Conservation (phyloP, 805 yeast genomes). For the Pichia ethanolica region DNA sequence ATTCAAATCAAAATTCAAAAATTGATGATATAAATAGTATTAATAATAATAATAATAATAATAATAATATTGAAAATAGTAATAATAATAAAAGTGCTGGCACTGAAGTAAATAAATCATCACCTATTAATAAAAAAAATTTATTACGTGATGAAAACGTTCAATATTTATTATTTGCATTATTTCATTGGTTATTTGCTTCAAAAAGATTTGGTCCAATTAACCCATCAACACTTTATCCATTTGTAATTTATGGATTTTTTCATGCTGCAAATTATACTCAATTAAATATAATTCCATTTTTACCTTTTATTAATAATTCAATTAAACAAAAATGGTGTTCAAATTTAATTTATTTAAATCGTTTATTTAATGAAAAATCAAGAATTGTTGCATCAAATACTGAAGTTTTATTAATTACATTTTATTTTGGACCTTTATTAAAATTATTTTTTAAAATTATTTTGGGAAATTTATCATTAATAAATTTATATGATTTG, state of each 20-base stretch:
- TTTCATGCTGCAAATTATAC: constrained; percentile 60
- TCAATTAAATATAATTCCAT: constrained; percentile 47
- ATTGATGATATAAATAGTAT: no score
- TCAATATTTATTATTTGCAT: constrained; percentile 47
- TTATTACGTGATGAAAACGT: constrained; percentile 49
- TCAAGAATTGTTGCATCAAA: constrained; percentile 38
- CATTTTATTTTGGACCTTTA: constrained; percentile 33
- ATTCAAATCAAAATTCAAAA: background rate
- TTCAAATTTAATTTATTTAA: constrained; percentile 27
- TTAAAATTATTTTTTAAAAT: constrained; percentile 30
- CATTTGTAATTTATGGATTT: constrained; percentile 54
- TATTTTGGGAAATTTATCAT: constrained; percentile 30
- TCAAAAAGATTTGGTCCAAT: constrained; percentile 13
- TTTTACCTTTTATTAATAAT: constrained; percentile 31
- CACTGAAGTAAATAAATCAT: background rate
- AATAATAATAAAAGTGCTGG: background rate
- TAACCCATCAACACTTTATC: constrained; percentile 39
- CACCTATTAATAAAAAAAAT: constrained; percentile 8
- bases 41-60: background rate
- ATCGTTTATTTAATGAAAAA: constrained; percentile 33
- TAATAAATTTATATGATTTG: constrained; percentile 18
- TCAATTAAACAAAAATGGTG: constrained; percentile 23
- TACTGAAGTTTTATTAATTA: constrained; percentile 37
- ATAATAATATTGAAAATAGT: background rate
- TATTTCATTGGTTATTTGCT: constrained; percentile 31